Percentiles rank a stretch among this genome's conserved stretches.
Conservation (phyloP, 805 yeast species). For the Kodamaea jinghongensis region DNA sequence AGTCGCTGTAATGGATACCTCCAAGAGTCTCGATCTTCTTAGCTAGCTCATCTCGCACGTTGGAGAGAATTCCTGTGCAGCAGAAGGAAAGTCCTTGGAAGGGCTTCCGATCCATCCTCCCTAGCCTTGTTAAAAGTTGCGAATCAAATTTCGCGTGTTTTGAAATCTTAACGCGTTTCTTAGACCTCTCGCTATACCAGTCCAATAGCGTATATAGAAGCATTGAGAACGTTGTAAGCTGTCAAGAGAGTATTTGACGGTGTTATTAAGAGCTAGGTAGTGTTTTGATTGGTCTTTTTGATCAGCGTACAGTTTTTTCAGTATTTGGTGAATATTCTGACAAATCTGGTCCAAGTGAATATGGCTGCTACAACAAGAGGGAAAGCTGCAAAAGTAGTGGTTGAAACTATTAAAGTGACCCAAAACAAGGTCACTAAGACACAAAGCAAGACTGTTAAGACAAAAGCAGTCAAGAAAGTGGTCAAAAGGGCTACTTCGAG, state of each 20-base stretch:
- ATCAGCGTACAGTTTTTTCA: too few species aligned
- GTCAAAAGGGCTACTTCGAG: slow-evolving; percentile 6
- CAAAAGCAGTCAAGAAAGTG: not conserved
- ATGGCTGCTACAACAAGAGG: slow-evolving; percentile 6
- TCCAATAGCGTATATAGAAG: too few species aligned
- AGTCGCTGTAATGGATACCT: slow-evolving; percentile 53
- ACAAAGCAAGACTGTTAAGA: slow-evolving; percentile 2
- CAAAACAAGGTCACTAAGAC: not conserved
- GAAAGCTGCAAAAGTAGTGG: not conserved
- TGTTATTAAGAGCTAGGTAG: not conserved
- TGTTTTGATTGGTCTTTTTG: too few species aligned
- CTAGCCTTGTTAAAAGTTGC: too few species aligned
- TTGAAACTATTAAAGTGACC: not conserved
- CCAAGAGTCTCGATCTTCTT: slow-evolving; percentile 54
- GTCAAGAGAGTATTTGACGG: too few species aligned
- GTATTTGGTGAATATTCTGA: too few species aligned
- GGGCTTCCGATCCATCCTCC: slow-evolving; percentile 25
- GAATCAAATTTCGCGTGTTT: too few species aligned
- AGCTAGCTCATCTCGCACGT: slow-evolving; percentile 41
- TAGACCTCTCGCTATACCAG: too few species aligned
- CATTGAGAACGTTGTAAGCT: too few species aligned
- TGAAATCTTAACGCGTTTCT: too few species aligned
- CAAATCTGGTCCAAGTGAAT: too few species aligned
- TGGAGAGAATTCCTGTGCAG: slow-evolving; percentile 50
- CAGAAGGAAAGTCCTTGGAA: slow-evolving; percentile 52